Evolutionary conservation across 2,329 filamentous ascomycete genomes (phyloP).

Genomic region (Atkinsonella hypoxylon): DNA sequence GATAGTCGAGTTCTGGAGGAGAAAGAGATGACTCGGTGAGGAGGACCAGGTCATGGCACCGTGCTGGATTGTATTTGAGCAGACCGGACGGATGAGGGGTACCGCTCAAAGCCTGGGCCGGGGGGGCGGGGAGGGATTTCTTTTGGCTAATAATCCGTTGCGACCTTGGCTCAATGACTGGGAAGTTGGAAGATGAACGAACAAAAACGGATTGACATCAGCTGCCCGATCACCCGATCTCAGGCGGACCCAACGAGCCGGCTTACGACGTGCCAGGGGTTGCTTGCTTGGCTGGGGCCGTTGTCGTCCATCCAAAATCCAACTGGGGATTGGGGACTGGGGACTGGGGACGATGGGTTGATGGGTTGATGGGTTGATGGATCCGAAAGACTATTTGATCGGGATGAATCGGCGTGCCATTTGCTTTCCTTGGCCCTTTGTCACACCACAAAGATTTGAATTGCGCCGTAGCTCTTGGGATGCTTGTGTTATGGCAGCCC

Average conservation of each 20-base stretch:
- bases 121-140: background rate
- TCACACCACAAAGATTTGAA: background rate
- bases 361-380: background rate
- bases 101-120: slow-evolving; percentile 9
- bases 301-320: background rate
- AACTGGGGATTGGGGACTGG: no score
- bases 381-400: background rate
- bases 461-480: background rate
- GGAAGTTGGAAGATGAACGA: no score
- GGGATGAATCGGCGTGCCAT: background rate
- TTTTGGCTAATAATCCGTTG: slow-evolving; percentile 13
- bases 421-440: background rate
- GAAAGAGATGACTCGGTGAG: slow-evolving; percentile 30
- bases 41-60: slow-evolving; percentile 22
- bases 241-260: slow-evolving; percentile 3
- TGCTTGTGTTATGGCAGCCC: background rate
- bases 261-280: slow-evolving; percentile 4
- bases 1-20: slow-evolving; percentile 24
- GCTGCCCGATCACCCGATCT: slow-evolving; percentile 12
- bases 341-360: background rate
- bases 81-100: slow-evolving; percentile 28
- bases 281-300: no score
- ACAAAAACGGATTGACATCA: slow-evolving; percentile 9
- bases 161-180: background rate
- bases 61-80: slow-evolving; percentile 30